These are phyloP conservation scores for Madurella mycetomatis DNA, from an alignment of 2,329 filamentous ascomycete species.

Conservation along the genomic window DNA sequence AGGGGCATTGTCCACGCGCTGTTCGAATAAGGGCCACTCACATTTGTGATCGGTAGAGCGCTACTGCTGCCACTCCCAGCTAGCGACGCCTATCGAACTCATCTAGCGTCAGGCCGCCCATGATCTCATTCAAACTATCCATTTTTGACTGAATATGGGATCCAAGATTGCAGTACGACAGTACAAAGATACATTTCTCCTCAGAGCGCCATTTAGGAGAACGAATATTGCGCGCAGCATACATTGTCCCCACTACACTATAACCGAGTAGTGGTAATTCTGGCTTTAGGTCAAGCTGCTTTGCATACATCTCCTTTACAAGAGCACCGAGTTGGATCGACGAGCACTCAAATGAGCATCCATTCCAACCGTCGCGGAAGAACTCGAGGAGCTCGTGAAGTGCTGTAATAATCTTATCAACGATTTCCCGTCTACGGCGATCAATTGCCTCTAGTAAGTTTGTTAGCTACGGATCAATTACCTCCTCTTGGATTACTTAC, in stretches of 20 bases:
- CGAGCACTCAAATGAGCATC: slow-evolving; percentile 1
- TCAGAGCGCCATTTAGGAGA: too few species aligned
- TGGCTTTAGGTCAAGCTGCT: slow-evolving; percentile 1
- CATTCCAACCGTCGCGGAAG: background rate
- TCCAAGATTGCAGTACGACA: too few species aligned
- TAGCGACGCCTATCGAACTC: too few species aligned
- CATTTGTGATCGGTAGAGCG: too few species aligned
- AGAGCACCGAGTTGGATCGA: slow-evolving; percentile 2
- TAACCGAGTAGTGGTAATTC: background rate
- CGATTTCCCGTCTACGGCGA: background rate
- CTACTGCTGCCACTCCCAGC: too few species aligned
- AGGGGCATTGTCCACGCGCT: too few species aligned
- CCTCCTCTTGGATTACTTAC: background rate
- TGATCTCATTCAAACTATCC: too few species aligned
- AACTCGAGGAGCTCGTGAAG: background rate
- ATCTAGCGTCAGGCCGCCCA: too few species aligned
- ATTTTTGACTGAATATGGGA: too few species aligned
- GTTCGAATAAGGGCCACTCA: too few species aligned
- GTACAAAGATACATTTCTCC: too few species aligned
- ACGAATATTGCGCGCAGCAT: background rate
- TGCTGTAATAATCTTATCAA: background rate
- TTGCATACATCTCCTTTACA: background rate
- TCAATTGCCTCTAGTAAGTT: background rate
- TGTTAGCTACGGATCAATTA: too few species aligned
- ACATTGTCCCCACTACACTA: background rate